phyloP scores from a whole-genome alignment of 2,329 filamentous ascomycete species.

The Hymenoscyphus infarciens region DNA sequence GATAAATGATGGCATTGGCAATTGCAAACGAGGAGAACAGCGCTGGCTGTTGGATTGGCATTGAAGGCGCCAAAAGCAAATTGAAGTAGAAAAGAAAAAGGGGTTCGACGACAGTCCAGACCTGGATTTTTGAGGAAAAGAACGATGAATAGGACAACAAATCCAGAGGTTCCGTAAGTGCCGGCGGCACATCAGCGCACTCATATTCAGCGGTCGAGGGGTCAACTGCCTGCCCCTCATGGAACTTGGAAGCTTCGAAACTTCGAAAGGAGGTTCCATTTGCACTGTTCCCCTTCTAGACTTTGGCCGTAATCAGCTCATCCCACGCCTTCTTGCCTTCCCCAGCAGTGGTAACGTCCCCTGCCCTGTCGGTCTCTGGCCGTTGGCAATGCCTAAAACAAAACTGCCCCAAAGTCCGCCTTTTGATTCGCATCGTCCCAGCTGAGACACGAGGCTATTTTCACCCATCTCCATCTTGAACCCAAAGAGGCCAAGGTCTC shows the following conservation, averaged over 20 bases:
- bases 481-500: slow-evolving; percentile 1
- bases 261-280: slow-evolving; percentile 19
- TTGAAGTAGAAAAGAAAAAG: neutral
- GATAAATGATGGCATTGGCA: neutral
- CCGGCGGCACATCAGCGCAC: neutral
- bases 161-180: neutral
- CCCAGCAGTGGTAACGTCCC: slow-evolving; percentile 1
- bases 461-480: slow-evolving; percentile 1
- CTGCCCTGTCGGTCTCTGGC: neutral
- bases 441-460: slow-evolving; percentile 3
- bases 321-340: slow-evolving; percentile 5
- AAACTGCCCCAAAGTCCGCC: neutral
- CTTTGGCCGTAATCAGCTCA: slow-evolving; percentile 13
- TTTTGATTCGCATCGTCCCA: slow-evolving; percentile 2
- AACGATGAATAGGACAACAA: neutral
- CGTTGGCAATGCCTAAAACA: neutral
- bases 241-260: slow-evolving; percentile 21
- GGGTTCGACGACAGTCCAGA: neutral
- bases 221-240: slow-evolving; percentile 21
- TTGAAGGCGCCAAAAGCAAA: neutral
- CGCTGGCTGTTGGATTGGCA: neutral
- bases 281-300: slow-evolving; percentile 7
- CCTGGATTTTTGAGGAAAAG: neutral
- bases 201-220: neutral
- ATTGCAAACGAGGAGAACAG: slow-evolving; percentile 1